These are phyloP conservation scores for Leccinum broughii DNA, from an alignment of 768 basidiomycete species.

Conservation along the genomic window DNA sequence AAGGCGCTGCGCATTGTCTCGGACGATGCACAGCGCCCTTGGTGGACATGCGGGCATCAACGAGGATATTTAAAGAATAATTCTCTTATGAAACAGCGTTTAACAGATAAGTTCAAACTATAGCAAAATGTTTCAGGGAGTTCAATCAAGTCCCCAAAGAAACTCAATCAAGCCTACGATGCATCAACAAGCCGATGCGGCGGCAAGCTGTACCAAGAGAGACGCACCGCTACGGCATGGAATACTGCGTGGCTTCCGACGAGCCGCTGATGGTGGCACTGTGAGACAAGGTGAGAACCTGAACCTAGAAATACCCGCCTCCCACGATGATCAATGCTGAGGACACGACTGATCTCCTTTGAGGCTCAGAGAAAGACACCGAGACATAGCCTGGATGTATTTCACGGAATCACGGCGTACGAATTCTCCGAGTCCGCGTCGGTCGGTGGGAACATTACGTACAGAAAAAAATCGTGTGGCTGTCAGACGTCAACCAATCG, in stretches of 20 bases:
- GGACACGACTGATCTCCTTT: not conserved
- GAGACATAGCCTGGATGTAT: not conserved
- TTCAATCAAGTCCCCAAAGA: not conserved
- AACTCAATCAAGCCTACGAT: not conserved
- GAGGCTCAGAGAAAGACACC: not conserved
- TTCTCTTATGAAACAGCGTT: not conserved
- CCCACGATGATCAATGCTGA: not conserved
- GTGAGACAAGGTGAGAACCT: not conserved
- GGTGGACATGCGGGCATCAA: not conserved
- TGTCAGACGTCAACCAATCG: conserved; percentile 26
- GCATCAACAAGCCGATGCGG: not conserved
- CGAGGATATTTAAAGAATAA: not conserved
- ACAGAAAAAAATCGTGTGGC: conserved; percentile 11
- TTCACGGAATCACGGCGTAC: not conserved
- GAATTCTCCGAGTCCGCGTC: not conserved
- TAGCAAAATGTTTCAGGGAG: not conserved
- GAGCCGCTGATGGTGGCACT: not conserved
- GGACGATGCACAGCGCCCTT: not conserved
- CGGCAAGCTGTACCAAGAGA: not conserved
- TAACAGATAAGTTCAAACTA: not conserved
- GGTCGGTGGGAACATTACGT: not conserved
- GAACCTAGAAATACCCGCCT: not conserved
- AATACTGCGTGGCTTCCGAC: not conserved
- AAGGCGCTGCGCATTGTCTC: too few relatives aligned
- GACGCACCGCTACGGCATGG: not conserved